Percentiles rank a stretch among this genome's conserved stretches.
Evolutionary conservation across 1,139 yeast species (phyloP).

Genomic region (Protomyces pachydermus): DNA sequence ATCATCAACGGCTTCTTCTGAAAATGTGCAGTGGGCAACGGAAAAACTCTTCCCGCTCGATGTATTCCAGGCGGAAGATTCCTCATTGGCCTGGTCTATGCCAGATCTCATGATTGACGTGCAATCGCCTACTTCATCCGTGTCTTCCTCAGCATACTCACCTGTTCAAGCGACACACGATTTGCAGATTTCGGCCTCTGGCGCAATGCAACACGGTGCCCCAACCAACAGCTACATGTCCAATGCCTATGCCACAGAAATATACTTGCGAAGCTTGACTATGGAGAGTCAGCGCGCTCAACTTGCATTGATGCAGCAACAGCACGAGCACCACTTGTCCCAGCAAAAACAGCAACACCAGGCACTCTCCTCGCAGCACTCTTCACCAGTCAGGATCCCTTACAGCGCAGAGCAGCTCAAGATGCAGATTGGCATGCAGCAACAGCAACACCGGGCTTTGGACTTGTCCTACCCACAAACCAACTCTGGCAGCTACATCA

Average conservation of each 20-base stretch:
- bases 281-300: background rate
- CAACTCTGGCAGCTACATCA: background rate
- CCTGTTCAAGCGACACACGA: background rate
- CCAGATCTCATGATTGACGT: conserved; percentile 4
- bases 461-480: background rate
- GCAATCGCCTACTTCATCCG: conserved; percentile 14
- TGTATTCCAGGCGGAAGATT: background rate
- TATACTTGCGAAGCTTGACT: background rate
- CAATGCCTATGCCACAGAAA: background rate
- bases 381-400: background rate
- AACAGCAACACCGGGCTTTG: background rate
- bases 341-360: background rate
- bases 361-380: background rate
- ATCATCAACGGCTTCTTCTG: background rate
- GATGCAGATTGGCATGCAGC: background rate
- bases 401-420: conserved; percentile 1
- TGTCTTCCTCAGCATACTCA: conserved; percentile 8
- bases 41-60: conserved; percentile 22
- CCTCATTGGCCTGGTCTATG: conserved; percentile 4
- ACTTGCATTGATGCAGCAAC: background rate
- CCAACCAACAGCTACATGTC: background rate
- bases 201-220: background rate
- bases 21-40: conserved; percentile 8
- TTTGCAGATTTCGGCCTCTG: background rate
- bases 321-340: background rate